Base-by-base conservation (phyloP, 2,329 filamentous ascomycete genomes). In the Myotisia sp. region DNA sequence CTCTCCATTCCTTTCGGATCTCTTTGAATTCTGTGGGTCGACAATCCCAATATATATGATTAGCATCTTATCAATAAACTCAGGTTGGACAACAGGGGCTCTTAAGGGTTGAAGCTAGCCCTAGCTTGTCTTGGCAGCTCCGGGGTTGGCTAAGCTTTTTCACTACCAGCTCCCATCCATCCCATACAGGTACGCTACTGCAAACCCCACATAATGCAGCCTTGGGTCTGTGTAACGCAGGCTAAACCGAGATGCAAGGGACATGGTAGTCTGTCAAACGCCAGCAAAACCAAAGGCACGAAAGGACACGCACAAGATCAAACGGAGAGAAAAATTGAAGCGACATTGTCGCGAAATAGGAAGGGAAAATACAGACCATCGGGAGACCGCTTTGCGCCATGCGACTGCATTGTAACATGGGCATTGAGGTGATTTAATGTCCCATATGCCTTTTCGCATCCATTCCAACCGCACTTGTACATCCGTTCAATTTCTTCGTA, bases 401-500 rank as follows among this genome's bases (percentile, higher is more conserved):
- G 90, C 41, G 83, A 90, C 58, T 98, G 90, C 90, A 95, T 95
- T 9, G 90, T 95, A 31, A 98, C 90, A 53, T 98, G 90, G 24
- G 90, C 90, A 53, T 98, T 98, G 47, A 98, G 59, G 56, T 98
- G 90, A 58, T 98, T 98, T 42, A 98, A 63, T 30, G 90, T 98
- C 40, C 90, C 90, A 48, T 98, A 98, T 2, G 90, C 90, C 63
- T 98, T 98, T 60, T 98, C 90, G 53, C 90, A 98, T 6, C 86
- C 86, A 45, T 94, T 87, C 83, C 85, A 95, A 17, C 87, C 90
- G 53, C 90, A 98, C 61, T 95, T 95, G 68, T 98, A 95, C 90
- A 98, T 95, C 53, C 90, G 78, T 65, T 98, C 90, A 48, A 98
- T 98, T 56, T 98, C 90, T 60, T 98, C 90, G 50, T 94, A 98